Conservation (phyloP, 805 yeast species). For the Candida parachauliodes region DNA sequence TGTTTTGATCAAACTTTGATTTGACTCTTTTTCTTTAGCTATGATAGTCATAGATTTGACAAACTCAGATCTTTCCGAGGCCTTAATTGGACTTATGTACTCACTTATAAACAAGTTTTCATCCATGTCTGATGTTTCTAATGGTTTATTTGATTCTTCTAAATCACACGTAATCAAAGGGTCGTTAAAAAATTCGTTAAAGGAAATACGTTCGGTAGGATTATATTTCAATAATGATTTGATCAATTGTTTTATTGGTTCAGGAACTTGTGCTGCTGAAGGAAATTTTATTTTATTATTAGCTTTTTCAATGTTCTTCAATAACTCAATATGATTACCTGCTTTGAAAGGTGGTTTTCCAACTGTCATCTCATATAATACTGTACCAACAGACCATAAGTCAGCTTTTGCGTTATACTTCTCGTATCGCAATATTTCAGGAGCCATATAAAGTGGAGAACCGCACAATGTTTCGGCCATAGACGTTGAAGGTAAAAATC, state of each 20-base stretch:
- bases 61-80: constrained; percentile 18
- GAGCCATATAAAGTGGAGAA: constrained; percentile 97
- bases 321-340: constrained; percentile 83
- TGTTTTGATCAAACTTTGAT: neutral
- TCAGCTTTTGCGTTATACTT: constrained; percentile 97
- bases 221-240: constrained; percentile 74
- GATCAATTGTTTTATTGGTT: constrained; percentile 65
- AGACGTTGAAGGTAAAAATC: constrained; percentile 88
- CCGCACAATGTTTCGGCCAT: constrained; percentile 98
- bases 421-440: constrained; percentile 90
- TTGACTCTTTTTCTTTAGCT: neutral
- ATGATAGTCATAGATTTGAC: constrained; percentile 14
- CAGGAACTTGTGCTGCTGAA: constrained; percentile 57
- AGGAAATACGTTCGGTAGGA: constrained; percentile 85
- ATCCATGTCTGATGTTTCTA: constrained; percentile 64
- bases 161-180: constrained; percentile 59
- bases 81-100: constrained; percentile 50
- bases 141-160: constrained; percentile 50
- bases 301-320: constrained; percentile 78
- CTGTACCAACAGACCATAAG: constrained; percentile 98
- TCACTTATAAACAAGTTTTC: constrained; percentile 84
- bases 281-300: constrained; percentile 81
- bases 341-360: constrained; percentile 98
- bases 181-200: constrained; percentile 80
- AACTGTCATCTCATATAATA: constrained; percentile 88